Evolutionary conservation across 1,139 yeast species (phyloP).

Genomic region (Protomyces pachydermus): DNA sequence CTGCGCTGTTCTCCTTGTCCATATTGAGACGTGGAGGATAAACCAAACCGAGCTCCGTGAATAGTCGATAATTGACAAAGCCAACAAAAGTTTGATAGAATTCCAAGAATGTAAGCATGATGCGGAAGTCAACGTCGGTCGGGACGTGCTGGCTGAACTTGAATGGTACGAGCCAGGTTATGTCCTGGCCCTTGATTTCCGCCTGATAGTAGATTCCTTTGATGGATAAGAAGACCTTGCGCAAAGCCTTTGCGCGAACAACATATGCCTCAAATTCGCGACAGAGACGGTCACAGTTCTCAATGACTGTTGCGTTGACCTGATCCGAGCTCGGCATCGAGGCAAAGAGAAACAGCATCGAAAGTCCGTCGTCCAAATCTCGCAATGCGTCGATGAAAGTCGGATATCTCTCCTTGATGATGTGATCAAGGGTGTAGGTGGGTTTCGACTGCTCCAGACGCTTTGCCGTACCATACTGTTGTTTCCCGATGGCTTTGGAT

Average conservation of each 20-base stretch:
- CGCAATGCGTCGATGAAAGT: constrained; percentile 86
- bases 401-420: constrained; percentile 93
- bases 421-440: constrained; percentile 77
- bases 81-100: constrained; percentile 88
- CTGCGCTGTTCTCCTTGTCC: constrained; percentile 71
- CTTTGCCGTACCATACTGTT: constrained; percentile 85
- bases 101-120: constrained; percentile 94
- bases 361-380: constrained; percentile 90
- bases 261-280: constrained; percentile 95
- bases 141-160: constrained; percentile 96
- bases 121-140: constrained; percentile 86
- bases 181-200: constrained; percentile 78
- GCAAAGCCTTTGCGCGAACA: constrained; percentile 73
- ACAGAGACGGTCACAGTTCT: constrained; percentile 78
- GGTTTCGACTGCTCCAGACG: constrained; percentile 77
- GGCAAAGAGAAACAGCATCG: constrained; percentile 89
- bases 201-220: constrained; percentile 98
- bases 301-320: constrained; percentile 71
- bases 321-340: constrained; percentile 91
- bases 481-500: constrained; percentile 84
- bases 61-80: constrained; percentile 77
- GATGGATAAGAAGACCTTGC: constrained; percentile 90
- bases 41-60: constrained; percentile 74
- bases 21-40: constrained; percentile 86
- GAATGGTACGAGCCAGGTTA: constrained; percentile 95